These are phyloP conservation scores for Apodospora peruviana DNA, from an alignment of 495 filamentous ascomycete genomes.

Conservation along the genomic window DNA sequence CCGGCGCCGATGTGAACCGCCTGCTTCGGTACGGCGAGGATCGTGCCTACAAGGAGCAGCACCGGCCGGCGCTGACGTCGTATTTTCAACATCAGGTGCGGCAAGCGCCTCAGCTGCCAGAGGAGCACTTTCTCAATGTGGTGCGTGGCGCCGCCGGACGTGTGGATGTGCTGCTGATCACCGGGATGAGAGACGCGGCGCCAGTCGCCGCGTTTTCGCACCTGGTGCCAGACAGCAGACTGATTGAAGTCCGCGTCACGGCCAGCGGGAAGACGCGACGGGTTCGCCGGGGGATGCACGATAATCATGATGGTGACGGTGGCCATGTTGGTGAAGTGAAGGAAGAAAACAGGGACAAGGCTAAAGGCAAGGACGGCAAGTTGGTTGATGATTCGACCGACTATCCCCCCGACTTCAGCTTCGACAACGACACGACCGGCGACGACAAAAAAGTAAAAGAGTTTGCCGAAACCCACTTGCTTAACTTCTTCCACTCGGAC, in stretches of 20 bases:
- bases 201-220: conserved; percentile 51
- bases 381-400: not conserved
- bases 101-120: conserved; percentile 42
- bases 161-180: conserved; percentile 56
- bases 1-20: conserved; percentile 43
- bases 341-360: too few relatives aligned
- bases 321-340: too few relatives aligned
- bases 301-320: conserved; percentile 18
- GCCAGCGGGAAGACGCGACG: conserved; percentile 40
- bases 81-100: conserved; percentile 49
- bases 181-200: conserved; percentile 60
- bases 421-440: conserved; percentile 45
- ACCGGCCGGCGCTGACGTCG: conserved; percentile 47
- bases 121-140: conserved; percentile 51
- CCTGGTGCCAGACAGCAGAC: conserved; percentile 49
- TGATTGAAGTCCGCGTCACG: conserved; percentile 50
- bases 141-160: conserved; percentile 38
- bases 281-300: conserved; percentile 31
- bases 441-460: conserved; percentile 27
- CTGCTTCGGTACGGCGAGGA: conserved; percentile 47
- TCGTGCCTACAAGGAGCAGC: conserved; percentile 59
- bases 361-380: too few relatives aligned
- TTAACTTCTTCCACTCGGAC: conserved; percentile 47
- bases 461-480: conserved; percentile 42
- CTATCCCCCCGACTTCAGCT: conserved; percentile 41